A percentile compares a stretch with the other conserved stretches of the same genome.
Conservation (phyloP, 345 rosid species). For the Melastoma malabathricum region DNA sequence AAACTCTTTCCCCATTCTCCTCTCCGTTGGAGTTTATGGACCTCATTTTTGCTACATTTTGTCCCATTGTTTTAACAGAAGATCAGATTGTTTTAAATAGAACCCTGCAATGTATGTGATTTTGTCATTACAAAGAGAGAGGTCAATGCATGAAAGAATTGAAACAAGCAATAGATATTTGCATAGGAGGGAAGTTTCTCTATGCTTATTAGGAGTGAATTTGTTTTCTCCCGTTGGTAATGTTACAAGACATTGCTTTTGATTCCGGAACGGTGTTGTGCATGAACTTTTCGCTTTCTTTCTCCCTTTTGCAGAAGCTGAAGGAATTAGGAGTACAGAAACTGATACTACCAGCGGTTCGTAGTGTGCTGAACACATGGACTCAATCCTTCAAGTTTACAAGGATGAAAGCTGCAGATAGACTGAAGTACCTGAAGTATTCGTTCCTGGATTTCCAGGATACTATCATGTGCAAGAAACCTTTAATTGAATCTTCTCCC, state of each 20-base stretch:
- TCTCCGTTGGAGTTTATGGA: no score
- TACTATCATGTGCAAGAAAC: slow-evolving; percentile 38
- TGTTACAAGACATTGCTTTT: not conserved
- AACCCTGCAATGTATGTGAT: no score
- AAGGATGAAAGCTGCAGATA: slow-evolving; percentile 24
- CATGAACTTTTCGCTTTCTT: not conserved
- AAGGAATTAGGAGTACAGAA: slow-evolving; percentile 30
- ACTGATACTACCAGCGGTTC: slow-evolving; percentile 37
- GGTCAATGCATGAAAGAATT: no score
- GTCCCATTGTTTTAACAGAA: no score
- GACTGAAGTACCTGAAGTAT: slow-evolving; percentile 14
- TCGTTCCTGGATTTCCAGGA: slow-evolving; percentile 37
- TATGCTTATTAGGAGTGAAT: no score
- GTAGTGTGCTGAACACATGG: slow-evolving; percentile 26
- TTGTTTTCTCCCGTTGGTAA: not conserved
- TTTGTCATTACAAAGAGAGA: no score
- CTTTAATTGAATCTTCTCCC: slow-evolving; percentile 9
- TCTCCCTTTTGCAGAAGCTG: slow-evolving; percentile 24
- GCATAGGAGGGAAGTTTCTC: no score
- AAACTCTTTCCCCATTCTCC: no score
- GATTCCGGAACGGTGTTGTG: not conserved
- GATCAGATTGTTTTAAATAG: no score
- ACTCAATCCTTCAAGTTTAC: slow-evolving; percentile 34
- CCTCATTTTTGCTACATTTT: no score
- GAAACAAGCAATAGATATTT: no score